A percentile compares a stretch with the other conserved stretches of the same genome.
These are phyloP conservation scores for Salix suchowensis DNA, from an alignment of 345 rosid species.

Conservation along the genomic window DNA sequence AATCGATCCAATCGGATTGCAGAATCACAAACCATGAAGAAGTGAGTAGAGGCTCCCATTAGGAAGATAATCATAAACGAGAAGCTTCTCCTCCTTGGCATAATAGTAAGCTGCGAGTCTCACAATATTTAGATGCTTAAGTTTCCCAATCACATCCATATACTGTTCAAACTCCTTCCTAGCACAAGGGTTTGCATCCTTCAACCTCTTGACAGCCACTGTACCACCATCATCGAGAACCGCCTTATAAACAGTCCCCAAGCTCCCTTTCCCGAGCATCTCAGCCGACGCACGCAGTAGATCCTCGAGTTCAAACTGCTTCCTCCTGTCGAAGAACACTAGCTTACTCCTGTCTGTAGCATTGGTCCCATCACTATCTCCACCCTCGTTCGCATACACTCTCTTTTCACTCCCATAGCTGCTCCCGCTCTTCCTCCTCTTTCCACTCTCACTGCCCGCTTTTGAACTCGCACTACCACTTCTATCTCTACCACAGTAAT, in stretches of 20 bases:
- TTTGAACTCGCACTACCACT: slow-evolving; percentile 28
- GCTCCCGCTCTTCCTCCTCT: slow-evolving; percentile 41
- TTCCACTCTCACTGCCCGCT: slow-evolving; percentile 42
- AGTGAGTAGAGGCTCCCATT: slow-evolving; percentile 83
- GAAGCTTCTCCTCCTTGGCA: slow-evolving; percentile 89
- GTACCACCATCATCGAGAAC: slow-evolving; percentile 66
- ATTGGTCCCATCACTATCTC: slow-evolving; percentile 75
- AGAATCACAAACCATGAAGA: slow-evolving; percentile 59
- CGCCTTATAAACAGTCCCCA: slow-evolving; percentile 90
- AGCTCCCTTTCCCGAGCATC: slow-evolving; percentile 91
- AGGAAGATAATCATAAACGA: slow-evolving; percentile 84
- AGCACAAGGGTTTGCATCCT: slow-evolving; percentile 89
- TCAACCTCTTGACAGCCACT: slow-evolving; percentile 90
- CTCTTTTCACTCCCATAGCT: slow-evolving; percentile 48
- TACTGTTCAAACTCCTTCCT: slow-evolving; percentile 90
- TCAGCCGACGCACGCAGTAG: slow-evolving; percentile 89
- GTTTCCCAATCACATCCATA: slow-evolving; percentile 83
- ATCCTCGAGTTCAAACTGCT: slow-evolving; percentile 79
- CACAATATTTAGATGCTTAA: slow-evolving; percentile 69
- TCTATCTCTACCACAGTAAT: slow-evolving; percentile 55
- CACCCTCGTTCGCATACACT: slow-evolving; percentile 44
- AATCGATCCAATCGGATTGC: no score
- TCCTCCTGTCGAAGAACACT: slow-evolving; percentile 75
- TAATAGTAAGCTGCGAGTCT: slow-evolving; percentile 81
- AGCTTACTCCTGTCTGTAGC: slow-evolving; percentile 67